Conservation (phyloP, 441 rosid genomes). For the Corymbia calophylla region DNA sequence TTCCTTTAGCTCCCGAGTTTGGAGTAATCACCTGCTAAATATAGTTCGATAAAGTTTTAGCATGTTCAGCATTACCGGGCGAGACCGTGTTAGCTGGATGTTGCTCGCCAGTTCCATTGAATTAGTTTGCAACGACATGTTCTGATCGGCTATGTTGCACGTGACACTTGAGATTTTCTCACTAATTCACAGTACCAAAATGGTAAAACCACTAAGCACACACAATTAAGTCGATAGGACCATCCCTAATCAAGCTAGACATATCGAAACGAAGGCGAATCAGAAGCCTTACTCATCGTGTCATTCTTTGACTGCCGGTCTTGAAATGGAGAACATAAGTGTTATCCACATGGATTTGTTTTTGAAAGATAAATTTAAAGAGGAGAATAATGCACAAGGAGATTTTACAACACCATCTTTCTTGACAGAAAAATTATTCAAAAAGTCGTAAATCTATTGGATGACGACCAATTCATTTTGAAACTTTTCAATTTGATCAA, state of each 20-base stretch:
- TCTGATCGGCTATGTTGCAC: background rate
- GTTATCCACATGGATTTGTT: background rate
- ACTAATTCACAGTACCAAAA: background rate
- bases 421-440: background rate
- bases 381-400: background rate
- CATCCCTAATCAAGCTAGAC: background rate
- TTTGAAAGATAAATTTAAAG: background rate
- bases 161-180: background rate
- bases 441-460: background rate
- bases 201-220: background rate
- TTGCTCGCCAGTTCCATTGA: background rate
- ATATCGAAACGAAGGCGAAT: background rate
- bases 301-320: background rate
- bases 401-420: background rate
- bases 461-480: fast-evolving
- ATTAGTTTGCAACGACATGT: background rate
- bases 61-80: background rate
- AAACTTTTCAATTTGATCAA: background rate
- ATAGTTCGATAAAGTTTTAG: background rate
- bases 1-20: background rate
- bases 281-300: background rate
- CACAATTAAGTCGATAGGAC: background rate
- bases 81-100: background rate
- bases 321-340: background rate
- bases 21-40: background rate